A percentile compares a stretch with the other conserved stretches of the same genome.
phyloP scores from a whole-genome alignment of 2,329 filamentous ascomycete genomes.

The Ceratocystis eucalypticola region DNA sequence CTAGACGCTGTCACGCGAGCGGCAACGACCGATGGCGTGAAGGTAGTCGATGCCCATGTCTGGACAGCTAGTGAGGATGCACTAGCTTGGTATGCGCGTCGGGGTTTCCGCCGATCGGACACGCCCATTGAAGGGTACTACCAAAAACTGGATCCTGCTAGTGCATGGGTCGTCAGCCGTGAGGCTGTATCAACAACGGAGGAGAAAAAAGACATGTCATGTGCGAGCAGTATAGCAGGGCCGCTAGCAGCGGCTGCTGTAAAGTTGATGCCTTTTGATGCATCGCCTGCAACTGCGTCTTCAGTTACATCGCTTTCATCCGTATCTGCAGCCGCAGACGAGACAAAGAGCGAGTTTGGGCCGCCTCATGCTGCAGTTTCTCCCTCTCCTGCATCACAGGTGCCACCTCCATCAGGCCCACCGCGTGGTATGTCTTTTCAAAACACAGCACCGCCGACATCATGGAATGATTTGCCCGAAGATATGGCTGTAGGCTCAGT shows the following conservation, averaged over 20 bases:
- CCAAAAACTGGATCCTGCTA: conserved; percentile 45
- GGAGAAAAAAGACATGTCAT: not conserved
- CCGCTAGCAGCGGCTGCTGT: not conserved
- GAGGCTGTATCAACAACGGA: conserved; percentile 27
- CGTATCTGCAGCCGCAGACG: conserved; percentile 8
- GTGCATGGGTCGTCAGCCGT: conserved; percentile 46
- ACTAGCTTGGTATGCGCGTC: conserved; percentile 46
- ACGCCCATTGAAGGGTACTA: conserved; percentile 46
- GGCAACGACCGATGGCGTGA: conserved; percentile 29
- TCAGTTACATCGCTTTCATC: conserved; percentile 25
- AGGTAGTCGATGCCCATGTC: conserved; percentile 48
- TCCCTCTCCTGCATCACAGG: not conserved
- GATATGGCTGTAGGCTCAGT: conserved; percentile 38
- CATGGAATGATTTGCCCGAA: conserved; percentile 53
- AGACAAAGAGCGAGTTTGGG: not conserved
- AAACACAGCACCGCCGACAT: conserved; percentile 43
- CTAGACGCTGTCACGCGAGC: conserved; percentile 39
- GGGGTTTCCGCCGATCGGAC: conserved; percentile 40
- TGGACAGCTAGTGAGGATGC: conserved; percentile 55
- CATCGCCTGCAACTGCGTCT: conserved; percentile 24
- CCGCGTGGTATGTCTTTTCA: conserved; percentile 39
- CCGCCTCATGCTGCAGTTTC: too few species aligned
- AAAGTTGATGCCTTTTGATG: conserved; percentile 1
- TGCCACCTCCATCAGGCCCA: conserved; percentile 14
- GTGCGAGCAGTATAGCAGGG: conserved; percentile 16